phyloP scores from a whole-genome alignment of 164 flowering plant genomes.

The Macadamia tetraphylla region DNA sequence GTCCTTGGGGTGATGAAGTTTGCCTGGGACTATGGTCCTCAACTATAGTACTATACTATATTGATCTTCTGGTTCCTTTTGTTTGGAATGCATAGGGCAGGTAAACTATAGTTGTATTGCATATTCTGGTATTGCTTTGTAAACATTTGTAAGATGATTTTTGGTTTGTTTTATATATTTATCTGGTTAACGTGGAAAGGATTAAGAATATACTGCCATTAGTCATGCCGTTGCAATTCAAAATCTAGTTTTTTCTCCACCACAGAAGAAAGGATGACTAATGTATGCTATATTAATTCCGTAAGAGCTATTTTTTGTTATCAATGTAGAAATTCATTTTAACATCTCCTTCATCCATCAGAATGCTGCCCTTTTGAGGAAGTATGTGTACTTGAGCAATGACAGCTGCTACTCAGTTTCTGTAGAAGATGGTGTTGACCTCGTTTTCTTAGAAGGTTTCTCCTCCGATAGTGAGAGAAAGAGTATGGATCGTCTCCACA shows the following conservation, averaged over 20 bases:
- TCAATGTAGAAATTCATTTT: too few species aligned
- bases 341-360: constrained; percentile 19
- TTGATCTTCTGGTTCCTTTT: too few species aligned
- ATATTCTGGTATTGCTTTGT: not conserved
- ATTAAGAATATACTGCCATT: not conserved
- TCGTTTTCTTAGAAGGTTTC: constrained; percentile 38
- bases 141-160: not conserved
- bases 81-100: too few species aligned
- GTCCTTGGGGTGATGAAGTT: too few species aligned
- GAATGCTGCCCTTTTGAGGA: constrained; percentile 87
- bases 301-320: too few species aligned
- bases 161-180: not conserved
- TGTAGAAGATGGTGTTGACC: constrained; percentile 77
- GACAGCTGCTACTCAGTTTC: constrained; percentile 81
- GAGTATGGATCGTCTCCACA: constrained; percentile 20
- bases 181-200: not conserved
- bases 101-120: too few species aligned
- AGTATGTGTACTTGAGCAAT: constrained; percentile 68
- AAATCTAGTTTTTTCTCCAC: too few species aligned
- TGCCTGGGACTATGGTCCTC: too few species aligned
- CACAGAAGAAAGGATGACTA: too few species aligned
- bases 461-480: constrained; percentile 27
- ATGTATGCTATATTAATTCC: too few species aligned
- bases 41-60: too few species aligned
- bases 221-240: too few species aligned